Evolutionary conservation across 2,329 filamentous ascomycete genomes (phyloP), one percentile per base, ranked within the genome.

Genomic region (Epichloe baconii): DNA sequence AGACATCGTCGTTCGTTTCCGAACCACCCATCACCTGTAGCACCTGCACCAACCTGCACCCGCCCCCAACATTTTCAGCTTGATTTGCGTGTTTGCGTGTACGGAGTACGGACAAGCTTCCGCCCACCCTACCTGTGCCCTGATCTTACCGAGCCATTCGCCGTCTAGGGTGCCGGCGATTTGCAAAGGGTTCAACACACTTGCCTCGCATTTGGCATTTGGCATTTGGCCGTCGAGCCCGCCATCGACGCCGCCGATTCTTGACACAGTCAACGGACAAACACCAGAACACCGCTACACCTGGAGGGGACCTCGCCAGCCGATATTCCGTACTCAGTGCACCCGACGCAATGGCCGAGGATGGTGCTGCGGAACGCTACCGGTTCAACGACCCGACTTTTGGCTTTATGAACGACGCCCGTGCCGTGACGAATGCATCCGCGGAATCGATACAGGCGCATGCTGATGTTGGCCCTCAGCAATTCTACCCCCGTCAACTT

Each of bases 361-460:
- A 69, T 58, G 68, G 69, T 57, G 61, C 64, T 57, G 58, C 67
- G 55, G 59, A 58, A 57, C 66, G 66, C 61, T 74, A 68, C 59
- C 70, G 70, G 61, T 66, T 74, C 56, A 70, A 73, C 51, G 70
- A 71, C 59, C 61, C 67, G 50, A 66, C 65, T 57, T 61, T 68
- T 52, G 63, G 57, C 54, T 68, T 69, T 56, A 61, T 68, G 54
- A 64, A 64, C 57, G 62, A 66, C 56, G 60, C 60, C 55, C 59
- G 62, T 45, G 59, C 57, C 23, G 49, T 55, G 47, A 53, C 60
- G 38, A 57, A 61, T 53, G 59, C 62, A 61, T 65, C 64, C 50
- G 55, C 62, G 15, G 60, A 67, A 56, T 62, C 61, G 54, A 49
- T 62, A 53, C 60, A 59, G 52, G 53, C 55, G 49, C 56, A 59